These are phyloP conservation scores for Filosporella fistucella DNA, from an alignment of 495 filamentous ascomycete genomes.

Conservation along the genomic window DNA sequence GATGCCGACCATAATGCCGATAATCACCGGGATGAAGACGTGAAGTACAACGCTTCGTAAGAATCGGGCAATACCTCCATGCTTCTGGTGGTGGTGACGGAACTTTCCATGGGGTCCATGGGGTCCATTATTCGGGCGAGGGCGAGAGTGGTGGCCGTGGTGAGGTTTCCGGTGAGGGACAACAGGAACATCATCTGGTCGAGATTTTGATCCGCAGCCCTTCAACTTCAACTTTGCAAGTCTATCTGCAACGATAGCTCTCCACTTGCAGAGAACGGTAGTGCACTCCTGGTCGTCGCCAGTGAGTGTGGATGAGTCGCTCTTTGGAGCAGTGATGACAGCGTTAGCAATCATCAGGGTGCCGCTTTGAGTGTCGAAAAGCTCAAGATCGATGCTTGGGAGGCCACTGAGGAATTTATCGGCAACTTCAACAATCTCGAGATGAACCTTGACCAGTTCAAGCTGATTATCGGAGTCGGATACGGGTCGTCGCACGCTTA, in stretches of 20 bases:
- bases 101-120: slow-evolving; percentile 8
- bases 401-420: slow-evolving; percentile 37
- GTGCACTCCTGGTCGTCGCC: slow-evolving; percentile 33
- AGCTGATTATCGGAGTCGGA: slow-evolving; percentile 25
- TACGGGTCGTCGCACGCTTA: slow-evolving; percentile 10
- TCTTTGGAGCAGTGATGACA: slow-evolving; percentile 20
- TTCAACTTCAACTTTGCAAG: slow-evolving; percentile 29
- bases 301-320: not conserved
- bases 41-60: slow-evolving; percentile 41
- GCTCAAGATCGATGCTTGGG: slow-evolving; percentile 36
- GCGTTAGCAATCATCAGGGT: slow-evolving; percentile 37
- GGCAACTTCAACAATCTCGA: slow-evolving; percentile 48
- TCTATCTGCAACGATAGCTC: slow-evolving; percentile 34
- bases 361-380: slow-evolving; percentile 38
- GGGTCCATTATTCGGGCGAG: slow-evolving; percentile 1
- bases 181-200: slow-evolving; percentile 1
- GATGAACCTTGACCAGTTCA: slow-evolving; percentile 37
- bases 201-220: slow-evolving; percentile 19
- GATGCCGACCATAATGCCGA: slow-evolving; percentile 50
- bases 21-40: slow-evolving; percentile 44
- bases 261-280: slow-evolving; percentile 40
- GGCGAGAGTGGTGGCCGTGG: slow-evolving; percentile 6
- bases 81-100: slow-evolving; percentile 24
- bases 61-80: slow-evolving; percentile 34
- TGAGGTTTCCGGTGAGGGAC: slow-evolving; percentile 1